Evolutionary conservation across 352 stramenopile genomes (phyloP).

Genomic region (Phytophthora chlamydospora): DNA sequence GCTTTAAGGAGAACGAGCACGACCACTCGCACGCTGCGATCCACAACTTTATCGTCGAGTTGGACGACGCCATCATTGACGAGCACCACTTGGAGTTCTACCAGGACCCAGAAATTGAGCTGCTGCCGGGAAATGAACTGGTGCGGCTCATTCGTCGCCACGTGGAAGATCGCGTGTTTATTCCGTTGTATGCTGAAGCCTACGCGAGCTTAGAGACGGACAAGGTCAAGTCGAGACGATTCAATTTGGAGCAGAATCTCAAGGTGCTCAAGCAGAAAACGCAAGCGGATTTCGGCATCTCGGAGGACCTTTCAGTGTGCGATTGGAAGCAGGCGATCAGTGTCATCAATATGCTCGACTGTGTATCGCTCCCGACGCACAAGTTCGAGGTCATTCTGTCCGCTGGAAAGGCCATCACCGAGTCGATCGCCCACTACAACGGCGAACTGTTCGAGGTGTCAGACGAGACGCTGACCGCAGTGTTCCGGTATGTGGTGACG

Average conservation of each 20-base stretch:
- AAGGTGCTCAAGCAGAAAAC: slow-evolving; percentile 66
- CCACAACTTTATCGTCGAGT: slow-evolving; percentile 61
- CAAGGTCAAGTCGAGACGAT: slow-evolving; percentile 41
- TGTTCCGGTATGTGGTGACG: slow-evolving; percentile 77
- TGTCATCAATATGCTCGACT: slow-evolving; percentile 74
- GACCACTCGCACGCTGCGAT: slow-evolving; percentile 59
- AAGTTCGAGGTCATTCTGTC: slow-evolving; percentile 82
- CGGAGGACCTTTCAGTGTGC: slow-evolving; percentile 67
- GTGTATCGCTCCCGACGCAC: slow-evolving; percentile 79
- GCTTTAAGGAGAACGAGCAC: slow-evolving; percentile 58
- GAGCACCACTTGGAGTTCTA: slow-evolving; percentile 67
- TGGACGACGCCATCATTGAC: slow-evolving; percentile 80
- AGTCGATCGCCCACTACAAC: slow-evolving; percentile 60
- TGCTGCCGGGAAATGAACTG: slow-evolving; percentile 76
- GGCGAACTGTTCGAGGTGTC: slow-evolving; percentile 64
- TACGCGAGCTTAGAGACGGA: slow-evolving; percentile 66
- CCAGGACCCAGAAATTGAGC: slow-evolving; percentile 60
- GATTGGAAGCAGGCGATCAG: slow-evolving; percentile 60
- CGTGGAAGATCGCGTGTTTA: slow-evolving; percentile 84
- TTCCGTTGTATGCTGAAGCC: slow-evolving; percentile 53
- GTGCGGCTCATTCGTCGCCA: slow-evolving; percentile 76
- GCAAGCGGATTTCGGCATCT: slow-evolving; percentile 69
- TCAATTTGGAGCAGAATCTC: slow-evolving; percentile 49
- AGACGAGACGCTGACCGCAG: slow-evolving; percentile 59
- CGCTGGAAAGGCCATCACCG: slow-evolving; percentile 53